Percentiles rank a stretch among this genome's conserved stretches.
phyloP scores from a whole-genome alignment of 2,329 filamentous ascomycete genomes.

The Coniochaeta pulveracea region DNA sequence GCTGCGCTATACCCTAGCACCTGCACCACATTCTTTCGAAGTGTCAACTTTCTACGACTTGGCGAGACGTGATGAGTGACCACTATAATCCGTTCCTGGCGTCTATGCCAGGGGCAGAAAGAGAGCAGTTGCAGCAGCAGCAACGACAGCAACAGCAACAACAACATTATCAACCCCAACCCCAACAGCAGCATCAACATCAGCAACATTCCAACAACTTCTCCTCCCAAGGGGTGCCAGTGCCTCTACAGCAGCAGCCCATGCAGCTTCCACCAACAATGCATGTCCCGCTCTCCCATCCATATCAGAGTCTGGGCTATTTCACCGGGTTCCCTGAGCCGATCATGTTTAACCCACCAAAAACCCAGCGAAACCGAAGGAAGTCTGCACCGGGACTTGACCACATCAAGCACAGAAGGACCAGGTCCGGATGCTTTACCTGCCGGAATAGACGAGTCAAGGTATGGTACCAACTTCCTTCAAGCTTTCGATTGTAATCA shows the following conservation, averaged over 20 bases:
- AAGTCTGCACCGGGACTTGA: slow-evolving; percentile 45
- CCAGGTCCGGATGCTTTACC: slow-evolving; percentile 86
- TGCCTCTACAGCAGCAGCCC: slow-evolving; percentile 23
- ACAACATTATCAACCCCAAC: slow-evolving; percentile 5
- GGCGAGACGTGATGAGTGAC: slow-evolving; percentile 37
- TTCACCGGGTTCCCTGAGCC: slow-evolving; percentile 39
- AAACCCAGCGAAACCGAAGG: slow-evolving; percentile 36
- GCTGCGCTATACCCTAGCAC: neutral
- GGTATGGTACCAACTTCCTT: slow-evolving; percentile 25
- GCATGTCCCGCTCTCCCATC: slow-evolving; percentile 23
- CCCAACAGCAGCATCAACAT: slow-evolving; percentile 2
- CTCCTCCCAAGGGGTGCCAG: slow-evolving; percentile 27
- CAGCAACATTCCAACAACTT: slow-evolving; percentile 18
- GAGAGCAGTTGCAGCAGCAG: no score
- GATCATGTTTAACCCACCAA: slow-evolving; percentile 33
- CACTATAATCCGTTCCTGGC: slow-evolving; percentile 45
- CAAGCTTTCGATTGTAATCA: no score
- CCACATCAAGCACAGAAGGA: slow-evolving; percentile 84
- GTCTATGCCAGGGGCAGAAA: slow-evolving; percentile 34
- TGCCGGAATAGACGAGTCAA: slow-evolving; percentile 83
- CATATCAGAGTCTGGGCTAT: slow-evolving; percentile 36
- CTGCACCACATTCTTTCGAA: no score
- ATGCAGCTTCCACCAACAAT: slow-evolving; percentile 18
- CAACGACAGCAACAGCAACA: no score
- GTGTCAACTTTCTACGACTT: no score